Evolutionary conservation across 2,329 filamentous ascomycete species (phyloP).

Genomic region (Botryotinia convoluta): DNA sequence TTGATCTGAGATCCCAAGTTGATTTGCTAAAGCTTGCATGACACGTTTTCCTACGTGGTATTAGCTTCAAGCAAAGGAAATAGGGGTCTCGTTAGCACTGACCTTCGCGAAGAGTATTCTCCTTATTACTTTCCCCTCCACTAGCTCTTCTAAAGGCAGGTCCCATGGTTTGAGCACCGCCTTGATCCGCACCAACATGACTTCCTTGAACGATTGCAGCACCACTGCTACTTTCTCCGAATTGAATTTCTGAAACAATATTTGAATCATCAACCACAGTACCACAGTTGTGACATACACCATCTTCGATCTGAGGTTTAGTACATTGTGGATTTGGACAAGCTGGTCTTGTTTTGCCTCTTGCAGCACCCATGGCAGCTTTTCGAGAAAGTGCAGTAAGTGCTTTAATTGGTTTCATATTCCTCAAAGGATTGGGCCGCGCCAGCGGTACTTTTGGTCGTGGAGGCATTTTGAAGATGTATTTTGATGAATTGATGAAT

Average conservation of each 20-base stretch:
- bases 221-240: slow-evolving; percentile 82
- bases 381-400: slow-evolving; percentile 28
- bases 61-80: neutral
- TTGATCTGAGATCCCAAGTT: slow-evolving; percentile 59
- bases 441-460: slow-evolving; percentile 12
- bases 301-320: slow-evolving; percentile 61
- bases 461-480: neutral
- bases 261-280: slow-evolving; percentile 79
- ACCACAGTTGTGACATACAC: slow-evolving; percentile 80
- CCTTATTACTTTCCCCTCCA: slow-evolving; percentile 55
- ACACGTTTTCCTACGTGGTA: slow-evolving; percentile 43
- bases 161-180: slow-evolving; percentile 51
- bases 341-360: slow-evolving; percentile 23
- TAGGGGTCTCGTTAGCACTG: slow-evolving; percentile 22
- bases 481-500: slow-evolving; percentile 1
- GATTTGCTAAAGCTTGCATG: slow-evolving; percentile 60
- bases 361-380: slow-evolving; percentile 24
- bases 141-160: slow-evolving; percentile 60
- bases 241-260: slow-evolving; percentile 88
- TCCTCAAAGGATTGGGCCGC: slow-evolving; percentile 28
- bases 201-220: slow-evolving; percentile 89
- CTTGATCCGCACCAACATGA: slow-evolving; percentile 82
- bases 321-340: slow-evolving; percentile 61
- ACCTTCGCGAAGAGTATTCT: slow-evolving; percentile 56
- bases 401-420: slow-evolving; percentile 27